Percentiles rank a stretch among this genome's conserved stretches.
Conservation (phyloP, 1,284 basidiomycete species). For the Trametes sp. region DNA sequence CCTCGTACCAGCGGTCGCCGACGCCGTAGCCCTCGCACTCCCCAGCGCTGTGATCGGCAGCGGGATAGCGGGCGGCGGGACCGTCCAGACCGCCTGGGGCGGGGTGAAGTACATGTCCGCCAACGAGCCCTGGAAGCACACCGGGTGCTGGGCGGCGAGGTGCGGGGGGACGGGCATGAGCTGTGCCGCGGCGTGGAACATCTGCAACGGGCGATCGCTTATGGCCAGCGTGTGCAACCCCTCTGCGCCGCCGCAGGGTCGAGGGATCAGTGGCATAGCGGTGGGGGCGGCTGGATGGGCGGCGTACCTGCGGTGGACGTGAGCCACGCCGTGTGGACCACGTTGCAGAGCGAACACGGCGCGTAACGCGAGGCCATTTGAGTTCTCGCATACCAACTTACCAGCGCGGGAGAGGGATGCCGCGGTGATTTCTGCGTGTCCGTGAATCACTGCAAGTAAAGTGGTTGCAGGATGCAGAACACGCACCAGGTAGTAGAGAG, state of each 20-base stretch:
- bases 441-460: neutral
- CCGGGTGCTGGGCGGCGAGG: neutral
- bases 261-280: no score
- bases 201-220: no score
- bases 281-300: no score
- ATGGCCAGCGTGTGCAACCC: no score
- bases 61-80: neutral
- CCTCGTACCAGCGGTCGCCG: no score
- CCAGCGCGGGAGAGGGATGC: neutral
- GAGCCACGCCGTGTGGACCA: slow-evolving; percentile 6
- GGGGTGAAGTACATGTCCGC: neutral
- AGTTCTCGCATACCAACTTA: neutral
- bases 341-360: slow-evolving; percentile 3
- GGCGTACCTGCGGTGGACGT: neutral
- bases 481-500: neutral
- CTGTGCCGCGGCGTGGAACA: no score
- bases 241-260: no score
- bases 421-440: neutral
- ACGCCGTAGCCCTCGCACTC: neutral
- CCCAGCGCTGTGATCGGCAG: neutral
- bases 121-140: neutral
- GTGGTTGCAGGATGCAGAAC: neutral
- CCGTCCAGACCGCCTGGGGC: neutral
- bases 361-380: neutral
- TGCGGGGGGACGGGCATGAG: no score